Evolutionary conservation across 768 basidiomycete genomes (phyloP).

Genomic region (Tephrocybe sp.): DNA sequence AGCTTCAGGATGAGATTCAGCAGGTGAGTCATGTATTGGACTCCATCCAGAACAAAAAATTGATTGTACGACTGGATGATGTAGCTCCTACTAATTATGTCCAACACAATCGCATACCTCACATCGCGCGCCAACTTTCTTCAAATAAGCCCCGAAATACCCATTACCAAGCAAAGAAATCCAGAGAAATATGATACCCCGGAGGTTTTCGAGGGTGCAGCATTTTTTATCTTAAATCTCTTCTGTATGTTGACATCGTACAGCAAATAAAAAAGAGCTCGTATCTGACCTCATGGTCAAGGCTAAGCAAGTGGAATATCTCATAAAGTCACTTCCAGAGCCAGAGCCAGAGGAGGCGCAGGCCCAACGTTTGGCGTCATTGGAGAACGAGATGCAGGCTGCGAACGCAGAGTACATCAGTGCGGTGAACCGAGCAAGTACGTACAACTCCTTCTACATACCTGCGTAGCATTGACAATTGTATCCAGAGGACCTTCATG

Average conservation of each 20-base stretch:
- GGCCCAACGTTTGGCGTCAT: conserved; percentile 61
- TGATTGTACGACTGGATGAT: neutral
- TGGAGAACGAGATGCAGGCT: conserved; percentile 68
- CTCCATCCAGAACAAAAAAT: neutral
- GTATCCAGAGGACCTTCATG: conserved; percentile 52
- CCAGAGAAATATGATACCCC: conserved; percentile 69
- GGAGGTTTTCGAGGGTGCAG: conserved; percentile 72
- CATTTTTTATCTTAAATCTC: neutral
- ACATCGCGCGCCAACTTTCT: conserved; percentile 72
- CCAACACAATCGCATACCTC: conserved; percentile 76
- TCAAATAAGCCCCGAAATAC: conserved; percentile 75
- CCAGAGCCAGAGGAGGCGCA: conserved; percentile 79
- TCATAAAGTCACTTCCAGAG: conserved; percentile 76
- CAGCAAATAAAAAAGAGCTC: conserved; percentile 84
- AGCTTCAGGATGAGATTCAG: conserved; percentile 93
- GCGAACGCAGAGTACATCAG: conserved; percentile 76
- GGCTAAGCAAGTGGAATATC: conserved; percentile 85
- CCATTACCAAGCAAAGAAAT: conserved; percentile 79
- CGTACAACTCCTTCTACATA: conserved; percentile 25
- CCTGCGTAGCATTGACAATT: neutral
- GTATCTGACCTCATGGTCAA: conserved; percentile 81
- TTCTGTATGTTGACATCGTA: neutral
- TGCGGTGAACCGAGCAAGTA: conserved; percentile 76
- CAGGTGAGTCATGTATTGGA: conserved; percentile 43
- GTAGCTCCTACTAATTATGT: conserved; percentile 87